Conservation (phyloP, 106 monocot species). For the Acanthochlamys bracteata region DNA sequence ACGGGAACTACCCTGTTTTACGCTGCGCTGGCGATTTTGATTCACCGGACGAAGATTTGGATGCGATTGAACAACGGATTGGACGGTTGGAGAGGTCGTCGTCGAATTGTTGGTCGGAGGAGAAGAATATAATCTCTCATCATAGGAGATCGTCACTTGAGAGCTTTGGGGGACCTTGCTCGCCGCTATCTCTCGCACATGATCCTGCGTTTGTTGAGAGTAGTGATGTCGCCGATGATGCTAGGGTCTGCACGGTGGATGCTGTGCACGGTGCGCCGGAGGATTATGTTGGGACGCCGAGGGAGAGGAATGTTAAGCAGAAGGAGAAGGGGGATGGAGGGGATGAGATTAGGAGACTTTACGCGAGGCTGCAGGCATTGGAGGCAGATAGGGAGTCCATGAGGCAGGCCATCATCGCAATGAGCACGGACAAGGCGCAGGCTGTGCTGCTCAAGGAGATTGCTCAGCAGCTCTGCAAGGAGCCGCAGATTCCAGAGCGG, state of each 20-base stretch:
- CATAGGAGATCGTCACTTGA: conserved; percentile 6
- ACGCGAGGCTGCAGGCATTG: conserved; percentile 46
- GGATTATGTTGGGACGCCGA: conserved; percentile 17
- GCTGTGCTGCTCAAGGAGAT: conserved; percentile 46
- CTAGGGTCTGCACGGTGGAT: conserved; percentile 49
- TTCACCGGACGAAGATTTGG: conserved; percentile 8
- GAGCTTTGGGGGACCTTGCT: conserved; percentile 4
- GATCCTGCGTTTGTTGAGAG: background rate
- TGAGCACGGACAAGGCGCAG: conserved; percentile 52
- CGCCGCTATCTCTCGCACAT: background rate
- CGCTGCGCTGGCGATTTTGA: conserved; percentile 2
- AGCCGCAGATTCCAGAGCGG: conserved; percentile 15
- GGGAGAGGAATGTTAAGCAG: background rate
- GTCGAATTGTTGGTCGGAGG: conserved; percentile 7
- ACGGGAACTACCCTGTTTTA: background rate
- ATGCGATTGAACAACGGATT: conserved; percentile 25
- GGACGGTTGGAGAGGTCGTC: conserved; percentile 18
- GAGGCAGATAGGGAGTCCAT: conserved; percentile 70
- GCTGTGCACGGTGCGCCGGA: conserved; percentile 21
- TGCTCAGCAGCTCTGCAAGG: conserved; percentile 44
- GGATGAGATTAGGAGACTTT: conserved; percentile 47
- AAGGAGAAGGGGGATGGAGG: conserved; percentile 15
- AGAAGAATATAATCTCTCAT: conserved; percentile 11
- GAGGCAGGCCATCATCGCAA: conserved; percentile 44
- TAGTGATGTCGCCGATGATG: conserved; percentile 18